Base-by-base conservation (phyloP, 2,329 filamentous ascomycete species). In the Cryoendolithus antarcticus region DNA sequence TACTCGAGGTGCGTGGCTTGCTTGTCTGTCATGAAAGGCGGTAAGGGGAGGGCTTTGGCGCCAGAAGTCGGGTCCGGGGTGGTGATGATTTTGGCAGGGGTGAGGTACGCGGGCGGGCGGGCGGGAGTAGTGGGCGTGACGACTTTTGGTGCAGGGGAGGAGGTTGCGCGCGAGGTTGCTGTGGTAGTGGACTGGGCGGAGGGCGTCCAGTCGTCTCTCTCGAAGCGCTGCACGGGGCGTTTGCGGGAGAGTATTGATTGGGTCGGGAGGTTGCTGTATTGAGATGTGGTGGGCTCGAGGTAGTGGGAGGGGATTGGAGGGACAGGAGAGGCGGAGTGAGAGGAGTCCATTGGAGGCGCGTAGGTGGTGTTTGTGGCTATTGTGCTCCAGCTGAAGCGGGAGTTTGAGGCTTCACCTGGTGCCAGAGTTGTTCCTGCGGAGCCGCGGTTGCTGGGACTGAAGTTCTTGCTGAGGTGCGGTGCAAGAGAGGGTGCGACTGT, bases 1-100 rank as follows among this genome's bases (percentile, higher is more conserved):
- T 72, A 68, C 7, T 75, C 70, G 10, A 89, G 74, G 24, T 79
- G 78, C 1, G 52, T 47, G 32, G 45, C 38, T 10, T 46, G 48
- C 9, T 47, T 44, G 54, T 80, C 77, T 29, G 39, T 33, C 27
- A 34, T 37, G 34, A 30, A 27, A 15, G 72, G 66, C 2, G 53
- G 56, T 6, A 48, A 54, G 9, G 57, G 53, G 12, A 58, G 49
- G 10, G 37, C 37, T 43, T 57, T 58, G 30, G 48, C 48, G n/a
- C 39, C 45, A 21, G 43, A 44, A 30, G 41, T 33, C 9, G 42
- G 10, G 37, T 47, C 29, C 15, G 43, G 21, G 21, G 30, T 28
- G 5, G 8, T 11, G 21, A 6, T 27, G 11, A 31, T 4, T 19
- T 35, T 31, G n/a, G 11, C 32, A 9, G 38, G 38, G 6, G 38